Evolutionary conservation across 345 rosid genomes (phyloP).

Genomic region (Dovyalis caffra): DNA sequence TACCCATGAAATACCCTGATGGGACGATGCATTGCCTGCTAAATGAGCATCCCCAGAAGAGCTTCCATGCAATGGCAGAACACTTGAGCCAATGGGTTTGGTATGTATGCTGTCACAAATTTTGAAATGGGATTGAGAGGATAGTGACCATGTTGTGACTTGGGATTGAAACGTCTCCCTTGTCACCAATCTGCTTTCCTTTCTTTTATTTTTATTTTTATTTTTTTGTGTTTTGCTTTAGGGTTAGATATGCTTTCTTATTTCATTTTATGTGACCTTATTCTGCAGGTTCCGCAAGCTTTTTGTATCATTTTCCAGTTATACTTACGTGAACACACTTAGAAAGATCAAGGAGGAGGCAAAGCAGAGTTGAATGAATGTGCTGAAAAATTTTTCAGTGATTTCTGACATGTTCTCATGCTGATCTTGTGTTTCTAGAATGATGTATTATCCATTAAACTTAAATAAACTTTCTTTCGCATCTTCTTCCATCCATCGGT

Average conservation of each 20-base stretch:
- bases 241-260: not conserved
- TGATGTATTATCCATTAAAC: not conserved
- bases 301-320: conserved; percentile 76
- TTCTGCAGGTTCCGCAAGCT: conserved; percentile 78
- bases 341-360: conserved; percentile 37
- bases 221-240: not conserved
- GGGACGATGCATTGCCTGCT: conserved; percentile 34
- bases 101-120: conserved; percentile 36
- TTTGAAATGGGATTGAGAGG: not conserved
- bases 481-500: not conserved
- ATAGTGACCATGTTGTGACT: not conserved
- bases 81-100: conserved; percentile 89
- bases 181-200: not conserved
- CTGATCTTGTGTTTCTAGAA: not conserved
- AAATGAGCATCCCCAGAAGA: conserved; percentile 58
- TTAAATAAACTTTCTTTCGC: not conserved
- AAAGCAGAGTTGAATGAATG: not conserved
- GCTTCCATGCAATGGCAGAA: conserved; percentile 72
- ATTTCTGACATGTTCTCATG: not conserved
- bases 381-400: not conserved
- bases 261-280: not conserved
- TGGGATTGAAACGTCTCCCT: not conserved
- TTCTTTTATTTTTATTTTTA: too few species aligned
- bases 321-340: conserved; percentile 59
- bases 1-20: conserved; percentile 11